Conservation (phyloP, 345 rosid species). For the Arabis hirsuta region DNA sequence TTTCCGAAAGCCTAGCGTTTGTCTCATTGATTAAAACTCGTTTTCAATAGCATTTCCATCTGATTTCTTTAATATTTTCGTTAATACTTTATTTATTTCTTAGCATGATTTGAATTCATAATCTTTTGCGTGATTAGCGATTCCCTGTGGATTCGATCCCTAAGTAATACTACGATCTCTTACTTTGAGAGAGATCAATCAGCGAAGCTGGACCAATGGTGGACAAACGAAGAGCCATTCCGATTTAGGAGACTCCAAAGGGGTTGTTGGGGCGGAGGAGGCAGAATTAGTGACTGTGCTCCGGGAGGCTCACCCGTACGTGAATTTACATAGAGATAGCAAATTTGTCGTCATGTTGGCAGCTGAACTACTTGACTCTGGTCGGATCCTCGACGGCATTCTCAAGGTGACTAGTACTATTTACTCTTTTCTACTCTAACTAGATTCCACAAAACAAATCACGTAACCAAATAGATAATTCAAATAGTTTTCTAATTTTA, state of each 20-base stretch:
- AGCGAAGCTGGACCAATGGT: slow-evolving; percentile 12
- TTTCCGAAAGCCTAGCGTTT: too few relatives aligned
- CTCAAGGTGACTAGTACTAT: slow-evolving; percentile 21
- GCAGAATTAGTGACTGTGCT: slow-evolving; percentile 27
- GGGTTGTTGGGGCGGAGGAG: slow-evolving; percentile 9
- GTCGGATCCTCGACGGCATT: slow-evolving; percentile 13
- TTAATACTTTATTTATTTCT: too few relatives aligned
- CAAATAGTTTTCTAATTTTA: not conserved
- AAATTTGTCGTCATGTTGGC: slow-evolving; percentile 36
- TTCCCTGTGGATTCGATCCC: too few relatives aligned
- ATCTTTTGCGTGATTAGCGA: too few relatives aligned
- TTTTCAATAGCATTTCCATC: too few relatives aligned
- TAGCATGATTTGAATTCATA: too few relatives aligned
- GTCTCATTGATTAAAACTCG: too few relatives aligned
- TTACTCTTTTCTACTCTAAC: not conserved
- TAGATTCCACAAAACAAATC: not conserved
- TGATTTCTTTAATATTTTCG: too few relatives aligned
- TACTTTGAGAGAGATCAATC: too few relatives aligned
- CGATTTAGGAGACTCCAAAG: not conserved
- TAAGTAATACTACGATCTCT: too few relatives aligned
- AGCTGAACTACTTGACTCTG: slow-evolving; percentile 26
- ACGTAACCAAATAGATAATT: not conserved
- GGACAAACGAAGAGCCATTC: not conserved
- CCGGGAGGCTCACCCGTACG: slow-evolving; percentile 38
- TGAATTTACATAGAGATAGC: slow-evolving; percentile 32